Evolutionary conservation across 1,284 basidiomycete species (phyloP), one percentile per base, ranked within the genome.

Genomic region (Ceratobasidium sp.): DNA sequence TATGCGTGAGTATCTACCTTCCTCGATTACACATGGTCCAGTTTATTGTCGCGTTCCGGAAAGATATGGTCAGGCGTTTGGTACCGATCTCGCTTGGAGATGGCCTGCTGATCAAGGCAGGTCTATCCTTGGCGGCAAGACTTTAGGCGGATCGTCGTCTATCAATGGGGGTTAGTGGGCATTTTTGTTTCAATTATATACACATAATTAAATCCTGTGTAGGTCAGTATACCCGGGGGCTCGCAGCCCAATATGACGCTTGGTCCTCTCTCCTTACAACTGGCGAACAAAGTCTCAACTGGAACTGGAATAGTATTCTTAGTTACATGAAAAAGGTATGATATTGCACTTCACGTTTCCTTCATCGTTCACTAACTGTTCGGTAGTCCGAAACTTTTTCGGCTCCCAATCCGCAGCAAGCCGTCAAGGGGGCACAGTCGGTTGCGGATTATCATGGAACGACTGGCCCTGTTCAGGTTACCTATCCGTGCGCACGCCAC

Each of bases 111-210:
- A 87, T 22, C 82, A 84, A 60, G 85, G 84, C 19, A 86, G 83
- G 77, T 79, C 80, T 9, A 86, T 89, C 47, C 80, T 80, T 63
- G 86, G 87, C 31, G 89, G 89, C 1, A 88, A 87, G 79, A 88
- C 88, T 0, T 84, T 91, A 2, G 89, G 89, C 36, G 90, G 89
- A 0, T 84, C 85, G 59, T 85, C 87, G 45, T 88, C 88, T 0
- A 88, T 91, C 80, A 91, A 91, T 78, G 89, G 89, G 36, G 88
- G 82, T 11, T 82, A 84, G 9, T 90, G 88, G 82, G 19, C 44
- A 63, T 22, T 44, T 11, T 27, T 57, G 54, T 57, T 57, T 24
- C 15, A 31, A 53, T 33, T 5, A 31, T 31, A 14, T 15, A 17
- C 11, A 51, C 36, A 27, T 9, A 56, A 2, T 45, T 45, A 27